phyloP scores from a whole-genome alignment of 306 rosid species.

The Vigna unguiculata region DNA sequence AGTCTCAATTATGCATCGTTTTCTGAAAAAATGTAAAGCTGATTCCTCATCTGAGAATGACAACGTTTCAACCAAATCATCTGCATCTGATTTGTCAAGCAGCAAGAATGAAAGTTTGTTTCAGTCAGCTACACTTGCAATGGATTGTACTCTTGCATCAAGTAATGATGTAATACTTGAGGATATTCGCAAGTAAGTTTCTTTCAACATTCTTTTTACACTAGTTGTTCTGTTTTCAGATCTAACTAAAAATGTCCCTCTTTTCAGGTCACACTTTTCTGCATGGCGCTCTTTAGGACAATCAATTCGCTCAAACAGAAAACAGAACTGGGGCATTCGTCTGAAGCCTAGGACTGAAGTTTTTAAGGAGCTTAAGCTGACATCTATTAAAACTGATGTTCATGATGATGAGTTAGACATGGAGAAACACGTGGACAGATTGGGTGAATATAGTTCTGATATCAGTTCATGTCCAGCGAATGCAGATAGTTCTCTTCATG shows the following conservation, averaged over 20 bases:
- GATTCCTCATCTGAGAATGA: constrained; percentile 49
- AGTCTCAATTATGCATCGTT: constrained; percentile 91
- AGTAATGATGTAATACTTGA: constrained; percentile 51
- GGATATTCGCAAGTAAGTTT: constrained; percentile 69
- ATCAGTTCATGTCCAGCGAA: constrained; percentile 51
- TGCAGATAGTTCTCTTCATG: constrained; percentile 49
- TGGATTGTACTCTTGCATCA: constrained; percentile 74
- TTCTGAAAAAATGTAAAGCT: constrained; percentile 71
- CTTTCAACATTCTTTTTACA: constrained; percentile 22
- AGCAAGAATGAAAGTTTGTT: constrained; percentile 49
- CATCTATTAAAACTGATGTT: constrained; percentile 56
- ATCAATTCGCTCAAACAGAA: constrained; percentile 62
- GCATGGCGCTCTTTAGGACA: constrained; percentile 71
- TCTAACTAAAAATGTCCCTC: constrained; percentile 28
- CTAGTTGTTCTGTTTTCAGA: not conserved
- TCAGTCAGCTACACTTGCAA: constrained; percentile 65
- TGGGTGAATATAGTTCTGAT: constrained; percentile 55
- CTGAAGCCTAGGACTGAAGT: constrained; percentile 68
- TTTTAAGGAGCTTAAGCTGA: constrained; percentile 80
- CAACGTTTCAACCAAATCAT: constrained; percentile 49
- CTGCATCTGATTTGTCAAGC: constrained; percentile 43
- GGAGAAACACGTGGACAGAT: constrained; percentile 65
- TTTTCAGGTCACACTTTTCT: constrained; percentile 72
- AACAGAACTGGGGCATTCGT: constrained; percentile 82
- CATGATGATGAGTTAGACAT: constrained; percentile 58